These are phyloP conservation scores for Apocynum venetum DNA, from an alignment of 257 asterid genomes.

Conservation along the genomic window DNA sequence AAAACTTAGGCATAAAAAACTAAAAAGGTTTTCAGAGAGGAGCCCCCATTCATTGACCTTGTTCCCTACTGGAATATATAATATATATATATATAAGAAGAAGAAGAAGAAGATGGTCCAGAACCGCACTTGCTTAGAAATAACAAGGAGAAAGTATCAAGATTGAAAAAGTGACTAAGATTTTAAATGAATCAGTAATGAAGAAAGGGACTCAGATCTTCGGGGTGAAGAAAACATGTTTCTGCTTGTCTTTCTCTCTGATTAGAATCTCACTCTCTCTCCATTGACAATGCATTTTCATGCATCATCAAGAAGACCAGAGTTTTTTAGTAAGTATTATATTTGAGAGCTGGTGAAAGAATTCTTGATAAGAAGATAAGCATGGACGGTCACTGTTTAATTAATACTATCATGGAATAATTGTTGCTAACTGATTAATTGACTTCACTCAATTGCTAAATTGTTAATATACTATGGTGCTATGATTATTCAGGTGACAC, in stretches of 20 bases:
- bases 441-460: conserved; percentile 14
- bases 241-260: conserved; percentile 76
- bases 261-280: conserved; percentile 47
- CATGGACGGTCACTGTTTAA: conserved; percentile 7
- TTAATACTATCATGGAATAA: conserved; percentile 8
- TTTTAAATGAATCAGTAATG: neutral
- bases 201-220: conserved; percentile 59
- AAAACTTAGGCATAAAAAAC: conserved; percentile 21
- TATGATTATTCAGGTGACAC: too few relatives aligned
- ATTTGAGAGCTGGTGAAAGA: conserved; percentile 42
- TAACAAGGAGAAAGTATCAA: conserved; percentile 69
- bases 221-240: conserved; percentile 53
- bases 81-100: neutral
- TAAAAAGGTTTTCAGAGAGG: conserved; percentile 26
- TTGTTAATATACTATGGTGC: neutral
- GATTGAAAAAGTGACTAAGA: conserved; percentile 32
- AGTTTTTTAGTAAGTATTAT: conserved; percentile 8
- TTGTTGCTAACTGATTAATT: conserved; percentile 20
- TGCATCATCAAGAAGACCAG: conserved; percentile 62
- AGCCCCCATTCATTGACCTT: conserved; percentile 72
- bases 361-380: conserved; percentile 35
- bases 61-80: conserved; percentile 40
- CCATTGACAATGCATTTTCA: conserved; percentile 57
- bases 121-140: conserved; percentile 40
- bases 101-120: conserved; percentile 25